Conservation (phyloP, 345 rosid genomes). For the Cochlearia excelsa region DNA sequence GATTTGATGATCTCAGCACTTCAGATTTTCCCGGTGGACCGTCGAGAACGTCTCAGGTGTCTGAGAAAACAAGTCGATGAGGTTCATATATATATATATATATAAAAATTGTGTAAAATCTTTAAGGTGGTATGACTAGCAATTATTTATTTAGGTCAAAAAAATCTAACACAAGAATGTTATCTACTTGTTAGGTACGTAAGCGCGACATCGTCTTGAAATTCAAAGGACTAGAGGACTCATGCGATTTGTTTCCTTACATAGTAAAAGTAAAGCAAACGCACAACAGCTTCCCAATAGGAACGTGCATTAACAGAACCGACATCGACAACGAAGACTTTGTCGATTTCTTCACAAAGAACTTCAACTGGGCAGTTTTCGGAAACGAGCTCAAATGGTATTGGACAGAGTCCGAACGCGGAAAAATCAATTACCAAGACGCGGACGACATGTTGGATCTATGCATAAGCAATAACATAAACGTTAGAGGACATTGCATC, state of each 20-base stretch:
- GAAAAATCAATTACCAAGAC: constrained; percentile 70
- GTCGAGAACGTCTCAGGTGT: constrained; percentile 57
- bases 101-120: background rate
- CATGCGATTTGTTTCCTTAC: constrained; percentile 39
- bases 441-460: constrained; percentile 79
- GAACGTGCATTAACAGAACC: constrained; percentile 72
- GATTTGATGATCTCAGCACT: constrained; percentile 72
- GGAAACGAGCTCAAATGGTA: constrained; percentile 94
- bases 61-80: constrained; percentile 58
- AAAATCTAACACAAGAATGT: background rate
- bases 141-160: no score
- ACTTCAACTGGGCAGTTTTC: constrained; percentile 89
- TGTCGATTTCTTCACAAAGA: constrained; percentile 58
- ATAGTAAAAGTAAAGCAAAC: constrained; percentile 61
- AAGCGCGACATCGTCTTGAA: constrained; percentile 71
- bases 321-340: constrained; percentile 81
- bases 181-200: constrained; percentile 56
- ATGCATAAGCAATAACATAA: constrained; percentile 56
- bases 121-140: no score
- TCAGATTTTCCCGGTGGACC: constrained; percentile 71
- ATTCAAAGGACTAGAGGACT: constrained; percentile 44
- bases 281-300: constrained; percentile 72
- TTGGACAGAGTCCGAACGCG: constrained; percentile 80
- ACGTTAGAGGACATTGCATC: constrained; percentile 53
- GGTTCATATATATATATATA: constrained; percentile 38